These are phyloP conservation scores for Apiospora pterosperma DNA, from an alignment of 2,329 filamentous ascomycete species.

Conservation along the genomic window DNA sequence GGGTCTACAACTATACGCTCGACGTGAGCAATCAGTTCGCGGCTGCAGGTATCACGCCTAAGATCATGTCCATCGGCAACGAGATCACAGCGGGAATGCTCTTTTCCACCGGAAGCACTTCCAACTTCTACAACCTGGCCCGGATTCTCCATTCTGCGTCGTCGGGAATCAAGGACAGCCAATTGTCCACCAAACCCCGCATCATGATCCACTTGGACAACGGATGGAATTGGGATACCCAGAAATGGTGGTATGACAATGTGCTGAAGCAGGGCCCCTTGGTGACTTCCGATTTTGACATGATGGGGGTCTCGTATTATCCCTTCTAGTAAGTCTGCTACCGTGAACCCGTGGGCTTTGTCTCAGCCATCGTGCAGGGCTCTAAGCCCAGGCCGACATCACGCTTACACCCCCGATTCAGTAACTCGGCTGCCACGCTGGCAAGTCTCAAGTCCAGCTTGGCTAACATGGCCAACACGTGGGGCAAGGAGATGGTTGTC, in stretches of 20 bases:
- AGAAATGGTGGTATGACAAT: constrained; percentile 62
- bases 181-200: constrained; percentile 52
- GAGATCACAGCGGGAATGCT: constrained; percentile 67
- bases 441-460: constrained; percentile 52
- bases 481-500: constrained; percentile 64
- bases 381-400: not conserved
- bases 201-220: constrained; percentile 76
- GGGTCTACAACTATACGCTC: constrained; percentile 67
- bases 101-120: constrained; percentile 59
- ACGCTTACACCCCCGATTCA: constrained; percentile 12
- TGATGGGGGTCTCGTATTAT: constrained; percentile 72
- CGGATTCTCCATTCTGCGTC: constrained; percentile 61
- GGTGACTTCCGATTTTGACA: constrained; percentile 56
- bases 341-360: not conserved
- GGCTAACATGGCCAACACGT: constrained; percentile 56
- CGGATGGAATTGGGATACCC: constrained; percentile 67
- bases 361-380: not conserved
- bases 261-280: constrained; percentile 52
- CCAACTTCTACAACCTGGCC: constrained; percentile 57
- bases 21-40: constrained; percentile 60
- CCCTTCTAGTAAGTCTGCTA: constrained; percentile 55
- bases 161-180: constrained; percentile 62
- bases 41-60: constrained; percentile 48
- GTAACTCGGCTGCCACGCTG: constrained; percentile 54
- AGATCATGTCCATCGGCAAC: constrained; percentile 69